A percentile compares a stretch with the other conserved stretches of the same genome.
Evolutionary conservation across 495 filamentous ascomycete genomes (phyloP).

Genomic region (Penicillium subrubescens): DNA sequence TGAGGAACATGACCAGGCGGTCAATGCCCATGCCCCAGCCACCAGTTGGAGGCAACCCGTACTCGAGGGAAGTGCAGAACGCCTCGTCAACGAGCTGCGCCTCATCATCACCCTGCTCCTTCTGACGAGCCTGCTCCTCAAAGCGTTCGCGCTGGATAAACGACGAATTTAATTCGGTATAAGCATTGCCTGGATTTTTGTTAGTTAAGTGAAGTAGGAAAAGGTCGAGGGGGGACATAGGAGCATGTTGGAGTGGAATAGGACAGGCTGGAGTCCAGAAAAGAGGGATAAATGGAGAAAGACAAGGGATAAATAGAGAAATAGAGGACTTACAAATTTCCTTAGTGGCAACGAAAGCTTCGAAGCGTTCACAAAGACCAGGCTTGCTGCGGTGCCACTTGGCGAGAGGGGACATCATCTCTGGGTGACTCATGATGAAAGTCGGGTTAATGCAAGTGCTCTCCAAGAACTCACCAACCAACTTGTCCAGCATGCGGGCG

Average conservation of each 20-base stretch:
- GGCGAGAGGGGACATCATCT: conserved; percentile 97
- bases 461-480: conserved; percentile 96
- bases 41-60: conserved; percentile 88
- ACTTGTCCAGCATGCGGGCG: conserved; percentile 95
- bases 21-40: conserved; percentile 99
- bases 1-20: conserved; percentile 95
- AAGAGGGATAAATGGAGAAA: no score
- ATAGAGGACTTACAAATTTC: conserved; percentile 72
- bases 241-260: no score
- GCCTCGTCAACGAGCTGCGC: conserved; percentile 94
- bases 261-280: no score
- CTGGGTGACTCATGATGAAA: conserved; percentile 91
- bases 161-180: conserved; percentile 97
- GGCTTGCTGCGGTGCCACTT: conserved; percentile 83
- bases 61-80: conserved; percentile 84
- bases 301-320: no score
- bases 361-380: conserved; percentile 94
- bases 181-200: conserved; percentile 63
- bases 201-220: no score
- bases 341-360: conserved; percentile 97
- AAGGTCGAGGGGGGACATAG: no score
- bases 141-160: conserved; percentile 93
- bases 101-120: conserved; percentile 95
- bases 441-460: conserved; percentile 92
- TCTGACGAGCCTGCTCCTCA: conserved; percentile 94